phyloP scores from a whole-genome alignment of 805 yeast species.

The Teunomyces atbi region DNA sequence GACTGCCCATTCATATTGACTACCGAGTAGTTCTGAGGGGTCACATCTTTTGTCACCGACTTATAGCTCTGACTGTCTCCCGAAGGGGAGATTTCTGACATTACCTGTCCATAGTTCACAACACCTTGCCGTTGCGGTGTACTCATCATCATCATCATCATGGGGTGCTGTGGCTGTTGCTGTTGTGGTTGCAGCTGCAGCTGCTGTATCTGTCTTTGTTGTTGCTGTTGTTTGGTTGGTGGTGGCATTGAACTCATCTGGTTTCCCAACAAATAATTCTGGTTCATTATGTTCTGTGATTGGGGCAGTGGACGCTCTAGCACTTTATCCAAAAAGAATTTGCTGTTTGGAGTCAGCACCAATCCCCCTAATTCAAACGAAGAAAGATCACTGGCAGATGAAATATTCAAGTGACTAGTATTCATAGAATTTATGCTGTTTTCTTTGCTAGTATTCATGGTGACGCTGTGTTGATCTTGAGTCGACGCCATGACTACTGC shows the following conservation, averaged over 20 bases:
- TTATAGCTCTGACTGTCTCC: conserved; percentile 8
- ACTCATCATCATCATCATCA: conserved; percentile 40
- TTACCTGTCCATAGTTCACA: conserved; percentile 19
- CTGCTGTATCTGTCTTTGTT: conserved; percentile 7
- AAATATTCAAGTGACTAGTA: conserved; percentile 31
- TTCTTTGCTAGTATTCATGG: conserved; percentile 24
- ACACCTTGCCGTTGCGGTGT: conserved; percentile 41
- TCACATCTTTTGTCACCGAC: conserved; percentile 1
- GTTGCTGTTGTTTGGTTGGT: conserved; percentile 18
- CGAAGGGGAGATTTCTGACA: conserved; percentile 17
- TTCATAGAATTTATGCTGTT: conserved; percentile 30
- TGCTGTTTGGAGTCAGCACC: conserved; percentile 41
- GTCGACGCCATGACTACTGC: not conserved
- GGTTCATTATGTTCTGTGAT: conserved; percentile 16
- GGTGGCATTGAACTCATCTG: conserved; percentile 30
- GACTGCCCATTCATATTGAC: conserved; percentile 11
- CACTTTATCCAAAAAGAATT: conserved; percentile 37
- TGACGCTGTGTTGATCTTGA: conserved; percentile 7
- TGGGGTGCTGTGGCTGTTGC: conserved; percentile 14
- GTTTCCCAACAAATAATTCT: conserved; percentile 11
- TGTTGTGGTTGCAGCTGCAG: conserved; percentile 10
- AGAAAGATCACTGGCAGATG: conserved; percentile 37
- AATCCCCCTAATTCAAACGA: conserved; percentile 40
- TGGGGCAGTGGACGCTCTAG: conserved; percentile 41
- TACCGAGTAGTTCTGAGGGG: conserved; percentile 8